These are phyloP conservation scores for Termitomyces heimii DNA, from an alignment of 768 basidiomycete species.

Conservation along the genomic window DNA sequence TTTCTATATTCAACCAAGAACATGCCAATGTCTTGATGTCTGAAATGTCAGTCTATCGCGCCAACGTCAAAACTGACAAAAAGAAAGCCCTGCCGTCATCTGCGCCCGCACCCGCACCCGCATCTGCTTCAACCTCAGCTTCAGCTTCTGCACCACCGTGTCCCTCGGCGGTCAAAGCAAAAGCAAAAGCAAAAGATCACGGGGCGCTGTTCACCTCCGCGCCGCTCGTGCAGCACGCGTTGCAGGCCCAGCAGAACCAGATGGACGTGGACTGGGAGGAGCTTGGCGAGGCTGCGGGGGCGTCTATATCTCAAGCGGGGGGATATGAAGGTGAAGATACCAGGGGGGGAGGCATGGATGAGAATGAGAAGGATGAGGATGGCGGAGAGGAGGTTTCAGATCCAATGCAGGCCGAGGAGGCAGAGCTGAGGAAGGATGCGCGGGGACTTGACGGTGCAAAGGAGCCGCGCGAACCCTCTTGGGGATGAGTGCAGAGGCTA, in stretches of 20 bases:
- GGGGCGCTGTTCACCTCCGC: slow-evolving; percentile 24
- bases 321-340: slow-evolving; percentile 15
- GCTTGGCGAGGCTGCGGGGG: slow-evolving; percentile 19
- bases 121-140: slow-evolving; percentile 4
- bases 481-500: too few species aligned
- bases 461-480: too few species aligned
- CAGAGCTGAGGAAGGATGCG: background rate
- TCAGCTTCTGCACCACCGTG: slow-evolving; percentile 7
- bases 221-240: slow-evolving; percentile 15
- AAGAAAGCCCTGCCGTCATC: slow-evolving; percentile 27
- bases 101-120: background rate
- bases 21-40: too few species aligned
- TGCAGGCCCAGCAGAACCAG: slow-evolving; percentile 19
- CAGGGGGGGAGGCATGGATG: slow-evolving; percentile 20
- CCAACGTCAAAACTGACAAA: slow-evolving; percentile 57
- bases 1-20: too few species aligned
- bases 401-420: slow-evolving; percentile 24
- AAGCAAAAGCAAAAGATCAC: slow-evolving; percentile 33
- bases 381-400: slow-evolving; percentile 28
- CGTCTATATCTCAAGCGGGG: slow-evolving; percentile 10
- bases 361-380: slow-evolving; percentile 12
- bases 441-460: too few species aligned
- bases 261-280: slow-evolving; percentile 28
- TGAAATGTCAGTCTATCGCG: slow-evolving; percentile 68
- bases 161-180: slow-evolving; percentile 18